These are phyloP conservation scores for Secale cereale DNA, from an alignment of 176 grass and related monocot species.

Conservation along the genomic window DNA sequence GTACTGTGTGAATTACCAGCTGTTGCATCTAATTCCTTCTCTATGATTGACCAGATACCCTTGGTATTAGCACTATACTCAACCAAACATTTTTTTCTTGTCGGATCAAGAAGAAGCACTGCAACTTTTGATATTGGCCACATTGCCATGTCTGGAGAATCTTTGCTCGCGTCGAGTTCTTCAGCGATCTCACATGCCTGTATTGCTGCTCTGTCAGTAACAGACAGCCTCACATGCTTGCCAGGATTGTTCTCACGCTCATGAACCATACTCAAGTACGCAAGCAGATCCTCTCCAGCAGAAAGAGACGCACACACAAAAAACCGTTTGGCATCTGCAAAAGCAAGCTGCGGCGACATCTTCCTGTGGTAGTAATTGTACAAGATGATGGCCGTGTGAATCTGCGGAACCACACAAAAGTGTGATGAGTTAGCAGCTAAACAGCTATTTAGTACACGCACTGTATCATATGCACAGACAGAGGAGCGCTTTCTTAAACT, in stretches of 20 bases:
- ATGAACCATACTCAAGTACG: conserved; percentile 30
- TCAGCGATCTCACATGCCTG: conserved; percentile 52
- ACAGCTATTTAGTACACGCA: background rate
- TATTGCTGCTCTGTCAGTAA: conserved; percentile 35
- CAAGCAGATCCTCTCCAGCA: conserved; percentile 18
- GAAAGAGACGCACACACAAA: conserved; percentile 24
- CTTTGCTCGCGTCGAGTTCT: conserved; percentile 31
- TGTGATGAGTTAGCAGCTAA: background rate
- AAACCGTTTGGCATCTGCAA: conserved; percentile 29
- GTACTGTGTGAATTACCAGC: background rate
- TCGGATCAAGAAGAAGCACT: conserved; percentile 40
- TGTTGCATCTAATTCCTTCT: background rate
- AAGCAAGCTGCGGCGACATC: conserved; percentile 41
- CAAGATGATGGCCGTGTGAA: conserved; percentile 58
- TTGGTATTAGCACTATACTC: conserved; percentile 32
- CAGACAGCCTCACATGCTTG: conserved; percentile 19
- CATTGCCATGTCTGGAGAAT: conserved; percentile 12
- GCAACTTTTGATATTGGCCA: conserved; percentile 67
- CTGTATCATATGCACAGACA: background rate
- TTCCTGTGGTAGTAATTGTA: conserved; percentile 81
- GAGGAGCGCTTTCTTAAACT: background rate
- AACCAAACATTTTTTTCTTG: conserved; percentile 48
- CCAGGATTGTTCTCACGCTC: background rate
- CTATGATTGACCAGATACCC: conserved; percentile 51
- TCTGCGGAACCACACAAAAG: conserved; percentile 27